Evolutionary conservation across 257 asterid species (phyloP).

Genomic region (Pogostemon cablin): DNA sequence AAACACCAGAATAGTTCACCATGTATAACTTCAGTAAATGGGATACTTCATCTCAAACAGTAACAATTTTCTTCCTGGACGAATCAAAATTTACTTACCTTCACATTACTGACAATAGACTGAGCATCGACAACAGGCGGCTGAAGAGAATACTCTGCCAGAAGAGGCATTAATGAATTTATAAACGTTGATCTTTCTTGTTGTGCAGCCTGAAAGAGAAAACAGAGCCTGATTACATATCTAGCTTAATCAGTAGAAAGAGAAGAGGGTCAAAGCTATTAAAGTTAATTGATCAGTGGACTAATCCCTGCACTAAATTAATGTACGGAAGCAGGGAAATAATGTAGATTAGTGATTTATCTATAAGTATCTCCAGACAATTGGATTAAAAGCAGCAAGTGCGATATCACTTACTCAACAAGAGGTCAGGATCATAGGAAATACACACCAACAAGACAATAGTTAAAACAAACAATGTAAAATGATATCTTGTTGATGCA

Average conservation of each 20-base stretch:
- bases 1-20: constrained; percentile 24
- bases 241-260: constrained; percentile 24
- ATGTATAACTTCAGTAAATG: constrained; percentile 17
- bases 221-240: constrained; percentile 39
- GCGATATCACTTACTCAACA: constrained; percentile 12
- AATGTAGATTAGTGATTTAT: constrained; percentile 25
- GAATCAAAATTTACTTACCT: constrained; percentile 49
- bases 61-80: not conserved
- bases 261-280: constrained; percentile 22
- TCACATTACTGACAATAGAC: constrained; percentile 88
- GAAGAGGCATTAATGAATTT: constrained; percentile 89
- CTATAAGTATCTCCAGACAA: not conserved
- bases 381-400: constrained; percentile 17
- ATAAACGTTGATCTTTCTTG: constrained; percentile 84
- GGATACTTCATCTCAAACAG: constrained; percentile 30
- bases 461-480: constrained; percentile 4
- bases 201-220: constrained; percentile 83
- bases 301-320: constrained; percentile 10
- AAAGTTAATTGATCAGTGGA: constrained; percentile 20
- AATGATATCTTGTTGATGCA: not conserved
- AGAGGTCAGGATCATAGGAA: constrained; percentile 23
- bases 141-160: constrained; percentile 91
- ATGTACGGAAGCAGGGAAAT: constrained; percentile 22
- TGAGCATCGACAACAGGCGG: constrained; percentile 93
- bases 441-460: constrained; percentile 3